Base-by-base conservation (phyloP, 371 early-diverging fungal species). In the Rhizopus stolonifer region DNA sequence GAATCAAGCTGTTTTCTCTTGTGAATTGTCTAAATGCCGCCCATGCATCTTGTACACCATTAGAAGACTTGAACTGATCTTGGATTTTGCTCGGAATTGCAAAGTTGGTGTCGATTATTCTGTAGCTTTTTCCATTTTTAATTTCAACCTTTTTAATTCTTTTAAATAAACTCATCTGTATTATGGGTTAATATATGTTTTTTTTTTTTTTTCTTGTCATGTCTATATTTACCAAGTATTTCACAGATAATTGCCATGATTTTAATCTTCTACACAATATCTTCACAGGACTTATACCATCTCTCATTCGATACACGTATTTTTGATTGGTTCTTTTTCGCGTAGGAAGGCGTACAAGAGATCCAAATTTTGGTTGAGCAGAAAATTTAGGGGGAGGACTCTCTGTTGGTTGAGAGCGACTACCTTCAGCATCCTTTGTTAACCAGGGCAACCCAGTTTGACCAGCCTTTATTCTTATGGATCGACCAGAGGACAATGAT, bases 401-500 rank as follows among this genome's bases (percentile, higher is more conserved):
- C 15, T 6, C 17, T 11, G 4, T 18, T 46, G 19, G 52, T 21
- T 14, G 15, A 11, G 57, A 21, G 7, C 45, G n/a, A 6, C 53
- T 53, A 8, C 32, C 49, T 3, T 56, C 56, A 3, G 62, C 57
- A 40, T 62, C 63, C 39, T 32, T 49, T 2, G 53, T 22, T 17
- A 62, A 34, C 63, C 63, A 62, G 4, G 63, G 63, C 26, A 62
- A 46, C 0, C 63, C 63, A 21, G 58, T 57, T 46, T 62, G 63
- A 10, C 63, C 63, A 32, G 58, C 49, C 1, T 40, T 44, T 7
- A 61, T 26, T 5, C 51, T 56, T 11, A 56, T 19, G 13, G 61
- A 61, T 13, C 24, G 39, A 13, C 31, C 22, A n/a, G 81, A 91
- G 24, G 69, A 89, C 17, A 91, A 90, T 45, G 92, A 89, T 3